A percentile compares a stretch with the other conserved stretches of the same genome.
Conservation (phyloP, 2,329 filamentous ascomycete species). For the Exophiala sp. region DNA sequence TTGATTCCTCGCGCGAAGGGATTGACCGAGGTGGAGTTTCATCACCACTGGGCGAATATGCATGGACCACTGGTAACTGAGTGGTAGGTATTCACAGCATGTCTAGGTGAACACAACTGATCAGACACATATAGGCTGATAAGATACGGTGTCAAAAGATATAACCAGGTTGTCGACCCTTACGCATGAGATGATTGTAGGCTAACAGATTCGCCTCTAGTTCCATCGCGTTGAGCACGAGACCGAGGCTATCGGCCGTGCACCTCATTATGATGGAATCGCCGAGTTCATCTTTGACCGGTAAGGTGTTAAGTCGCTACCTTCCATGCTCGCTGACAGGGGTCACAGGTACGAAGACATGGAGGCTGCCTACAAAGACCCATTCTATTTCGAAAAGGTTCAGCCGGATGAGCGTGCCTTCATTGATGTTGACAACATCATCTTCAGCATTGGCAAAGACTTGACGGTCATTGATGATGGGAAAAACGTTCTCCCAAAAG, state of each 20-base stretch:
- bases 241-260: conserved; percentile 4
- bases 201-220: background rate
- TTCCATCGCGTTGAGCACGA: conserved; percentile 3
- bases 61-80: conserved; percentile 11
- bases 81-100: conserved; percentile 1
- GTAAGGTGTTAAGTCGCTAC: conserved; percentile 1
- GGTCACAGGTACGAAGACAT: conserved; percentile 10
- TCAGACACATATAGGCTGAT: background rate
- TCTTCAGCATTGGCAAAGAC: conserved; percentile 11
- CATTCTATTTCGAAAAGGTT: conserved; percentile 9
- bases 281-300: conserved; percentile 7
- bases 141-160: conserved; percentile 8
- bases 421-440: conserved; percentile 15
- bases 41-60: conserved; percentile 11
- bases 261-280: conserved; percentile 12
- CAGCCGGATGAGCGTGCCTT: conserved; percentile 10
- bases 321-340: background rate
- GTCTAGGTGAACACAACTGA: background rate
- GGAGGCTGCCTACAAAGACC: conserved; percentile 12
- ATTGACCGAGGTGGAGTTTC: conserved; percentile 9
- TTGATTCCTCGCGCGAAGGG: conserved; percentile 17
- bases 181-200: background rate
- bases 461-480: conserved; percentile 7
- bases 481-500: background rate
- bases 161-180: conserved; percentile 2